Base-by-base conservation (phyloP, 306 rosid genomes). In the Cyclanthera cordifolia region DNA sequence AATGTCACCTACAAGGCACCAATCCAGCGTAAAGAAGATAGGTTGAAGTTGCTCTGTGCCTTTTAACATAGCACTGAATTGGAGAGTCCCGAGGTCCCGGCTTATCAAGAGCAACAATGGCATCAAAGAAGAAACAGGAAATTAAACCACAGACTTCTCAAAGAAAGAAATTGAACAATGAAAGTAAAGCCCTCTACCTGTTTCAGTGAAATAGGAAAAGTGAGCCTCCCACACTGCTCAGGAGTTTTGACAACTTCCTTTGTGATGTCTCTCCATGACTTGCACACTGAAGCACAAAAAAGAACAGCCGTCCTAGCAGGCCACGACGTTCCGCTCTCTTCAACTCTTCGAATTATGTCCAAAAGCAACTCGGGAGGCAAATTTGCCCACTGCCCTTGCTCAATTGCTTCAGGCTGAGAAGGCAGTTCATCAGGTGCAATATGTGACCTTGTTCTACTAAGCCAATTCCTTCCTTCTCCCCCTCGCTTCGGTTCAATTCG, bases 141-240 rank as follows among this genome's bases (percentile, higher is more conserved):
- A n/a, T 39, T 39, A 27, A 15, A 39, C 32, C 15, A 21, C 67
- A 74, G 52, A 52, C 60, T 58, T n/a, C 12, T 19, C 23, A 67
- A 20, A 8, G 5, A 37, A 27, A 34, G 19, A 11, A 15, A 39
- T 70, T 46, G 16, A 21, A 23, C 30, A 41, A 58, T 46, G 52
- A 28, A 46, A 59, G 30, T 41, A 63, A 63, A 63, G 50, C 20
- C 53, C 25, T 37, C 59, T 76, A 91, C 97, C 90, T 91, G 97
- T 79, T 91, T 91, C 82, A 91, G 70, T 17, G 97, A 91, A 76
- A 87, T 85, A 27, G 97, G 96, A 79, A 91, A 88, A 8, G 93
- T 90, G 67, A 90, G 76, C 80, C 89, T 80, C 76, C 90, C 95
- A 28, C 90, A 86, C 73, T 80, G 89, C 80, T 90, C 97, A 11